phyloP scores from a whole-genome alignment of 75 land plant genomes.

The Azolla pinnata region DNA sequence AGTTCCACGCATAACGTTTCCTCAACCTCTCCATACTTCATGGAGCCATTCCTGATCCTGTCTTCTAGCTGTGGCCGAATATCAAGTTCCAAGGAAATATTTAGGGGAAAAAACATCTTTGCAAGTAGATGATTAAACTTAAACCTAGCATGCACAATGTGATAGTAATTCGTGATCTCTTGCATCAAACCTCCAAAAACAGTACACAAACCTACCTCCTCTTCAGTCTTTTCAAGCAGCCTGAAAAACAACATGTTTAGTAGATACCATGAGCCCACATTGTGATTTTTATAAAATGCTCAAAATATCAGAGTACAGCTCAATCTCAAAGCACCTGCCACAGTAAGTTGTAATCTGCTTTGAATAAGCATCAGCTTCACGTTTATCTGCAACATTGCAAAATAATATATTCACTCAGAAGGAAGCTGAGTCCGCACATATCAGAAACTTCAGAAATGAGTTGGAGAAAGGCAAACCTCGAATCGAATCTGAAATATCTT shows the following conservation, averaged over 20 bases:
- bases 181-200: too few relatives aligned
- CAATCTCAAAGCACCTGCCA: constrained; percentile 16
- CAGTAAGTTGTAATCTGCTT: constrained; percentile 21
- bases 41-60: too few relatives aligned
- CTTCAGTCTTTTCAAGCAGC: constrained; percentile 25
- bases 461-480: too few relatives aligned
- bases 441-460: neutral
- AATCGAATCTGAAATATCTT: neutral
- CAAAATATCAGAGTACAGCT: neutral
- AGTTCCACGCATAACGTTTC: too few relatives aligned
- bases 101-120: too few relatives aligned
- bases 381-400: constrained; percentile 10
- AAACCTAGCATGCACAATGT: too few relatives aligned
- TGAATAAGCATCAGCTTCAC: constrained; percentile 20
- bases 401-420: neutral
- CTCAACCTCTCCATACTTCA: too few relatives aligned
- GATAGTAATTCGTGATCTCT: too few relatives aligned
- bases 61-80: too few relatives aligned
- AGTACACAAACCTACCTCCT: constrained; percentile 20
- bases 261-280: neutral
- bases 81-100: too few relatives aligned
- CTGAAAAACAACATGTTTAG: constrained; percentile 7
- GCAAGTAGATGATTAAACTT: too few relatives aligned
- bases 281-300: neutral
- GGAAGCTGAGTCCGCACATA: neutral